Base-by-base conservation (phyloP, 2,329 filamentous ascomycete genomes). In the Aspergillus glaucus region DNA sequence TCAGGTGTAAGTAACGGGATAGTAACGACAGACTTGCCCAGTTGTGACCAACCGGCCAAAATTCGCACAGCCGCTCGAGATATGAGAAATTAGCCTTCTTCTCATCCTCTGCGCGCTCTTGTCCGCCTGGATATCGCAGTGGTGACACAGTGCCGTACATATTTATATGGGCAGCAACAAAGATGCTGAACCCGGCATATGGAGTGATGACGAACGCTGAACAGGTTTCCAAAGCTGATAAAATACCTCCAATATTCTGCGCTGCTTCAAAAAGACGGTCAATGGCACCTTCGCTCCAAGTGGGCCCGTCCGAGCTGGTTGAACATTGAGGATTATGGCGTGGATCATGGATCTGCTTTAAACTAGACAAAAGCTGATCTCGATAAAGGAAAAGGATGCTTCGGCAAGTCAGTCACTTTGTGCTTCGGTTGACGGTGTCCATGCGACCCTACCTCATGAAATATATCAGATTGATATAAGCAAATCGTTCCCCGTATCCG, bases 91-190 rank as follows among this genome's bases (percentile, higher is more conserved):
- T 68, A 3, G 49, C 46, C 28, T 43, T 55, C 48, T 65, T 68
- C 46, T 67, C 65, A 14, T 57, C 50, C 43, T 66, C 62, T 2
- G 65, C 65, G 10, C 62, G 51, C 26, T 56, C 57, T 2, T 59
- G 50, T 1, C 65, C 65, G 0, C 65, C 65, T 0, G 65, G 65
- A 36, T 68, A 68, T 9, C 59, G 55, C n/a, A 51, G 50, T 1
- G 65, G 64, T 0, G 55, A 60, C 8, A 68, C 61, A 6, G 65
- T 66, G 2, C 65, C 65, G 46, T 68, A 68, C 65, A 68, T 68
- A 42, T 68, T 68, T 41, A 68, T 65, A 39, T 68, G 65, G 3
- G 63, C 65, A 8, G 65, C 64, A 10, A 68, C 65, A 36, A 68
- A 68, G 32, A 68, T 57, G 24, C 65, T 68, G 50, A 68, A 68